phyloP scores from a whole-genome alignment of 2,329 filamentous ascomycete species.

The Alternaria atra region DNA sequence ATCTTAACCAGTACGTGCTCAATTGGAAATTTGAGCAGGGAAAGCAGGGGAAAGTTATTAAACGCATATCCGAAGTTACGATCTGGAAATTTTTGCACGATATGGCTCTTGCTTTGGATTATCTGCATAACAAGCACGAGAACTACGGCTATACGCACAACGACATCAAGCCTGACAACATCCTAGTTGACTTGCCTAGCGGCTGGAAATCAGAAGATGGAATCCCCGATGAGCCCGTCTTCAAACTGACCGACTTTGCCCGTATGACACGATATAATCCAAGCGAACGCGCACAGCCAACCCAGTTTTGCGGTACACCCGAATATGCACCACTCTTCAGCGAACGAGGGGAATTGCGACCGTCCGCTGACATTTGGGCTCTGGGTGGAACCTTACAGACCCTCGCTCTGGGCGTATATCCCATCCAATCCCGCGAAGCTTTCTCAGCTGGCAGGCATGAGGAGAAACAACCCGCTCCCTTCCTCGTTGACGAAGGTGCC shows the following conservation, averaged over 20 bases:
- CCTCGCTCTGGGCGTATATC: slow-evolving; percentile 23
- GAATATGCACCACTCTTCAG: slow-evolving; percentile 30
- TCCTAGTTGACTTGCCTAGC: slow-evolving; percentile 66
- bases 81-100: slow-evolving; percentile 41
- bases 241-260: slow-evolving; percentile 37
- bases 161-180: slow-evolving; percentile 93
- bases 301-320: slow-evolving; percentile 22
- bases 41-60: neutral
- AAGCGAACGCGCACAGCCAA: neutral
- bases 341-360: slow-evolving; percentile 14
- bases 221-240: slow-evolving; percentile 28
- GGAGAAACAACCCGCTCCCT: neutral
- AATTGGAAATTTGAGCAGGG: slow-evolving; percentile 10
- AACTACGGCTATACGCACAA: slow-evolving; percentile 72
- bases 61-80: slow-evolving; percentile 28
- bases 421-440: slow-evolving; percentile 14
- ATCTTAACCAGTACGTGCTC: slow-evolving; percentile 16
- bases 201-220: neutral
- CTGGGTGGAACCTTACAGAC: slow-evolving; percentile 35
- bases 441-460: slow-evolving; percentile 2
- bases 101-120: slow-evolving; percentile 31
- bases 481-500: neutral
- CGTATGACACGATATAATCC: slow-evolving; percentile 18
- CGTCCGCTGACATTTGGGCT: slow-evolving; percentile 33
- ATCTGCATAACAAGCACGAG: slow-evolving; percentile 28